Conservation (phyloP, 2,329 filamentous ascomycete genomes). For the Cladosporium sp. region DNA sequence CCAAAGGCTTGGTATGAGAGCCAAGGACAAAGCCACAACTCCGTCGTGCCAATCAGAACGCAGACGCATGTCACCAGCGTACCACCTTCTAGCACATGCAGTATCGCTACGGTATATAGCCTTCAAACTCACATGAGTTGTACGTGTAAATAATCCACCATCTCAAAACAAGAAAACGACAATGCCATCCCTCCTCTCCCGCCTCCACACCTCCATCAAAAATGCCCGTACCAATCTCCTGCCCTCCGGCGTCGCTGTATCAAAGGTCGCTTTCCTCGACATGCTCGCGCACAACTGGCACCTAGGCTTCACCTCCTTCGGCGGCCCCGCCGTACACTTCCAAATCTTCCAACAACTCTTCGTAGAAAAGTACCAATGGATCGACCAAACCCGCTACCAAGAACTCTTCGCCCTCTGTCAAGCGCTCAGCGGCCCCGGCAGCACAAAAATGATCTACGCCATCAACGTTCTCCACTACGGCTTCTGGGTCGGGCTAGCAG, state of each 20-base stretch:
- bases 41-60: background rate
- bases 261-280: slow-evolving; percentile 19
- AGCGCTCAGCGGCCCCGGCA: slow-evolving; percentile 65
- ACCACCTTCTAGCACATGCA: background rate
- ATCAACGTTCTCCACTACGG: slow-evolving; percentile 66
- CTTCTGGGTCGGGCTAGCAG: slow-evolving; percentile 57
- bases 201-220: background rate
- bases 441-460: slow-evolving; percentile 73
- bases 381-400: slow-evolving; percentile 70
- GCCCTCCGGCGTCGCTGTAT: slow-evolving; percentile 6
- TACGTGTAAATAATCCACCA: background rate
- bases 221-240: slow-evolving; percentile 10
- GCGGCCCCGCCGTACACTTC: slow-evolving; percentile 68
- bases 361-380: slow-evolving; percentile 60
- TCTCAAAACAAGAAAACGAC: background rate
- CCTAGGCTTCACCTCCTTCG: slow-evolving; percentile 29
- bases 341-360: slow-evolving; percentile 66
- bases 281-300: slow-evolving; percentile 29
- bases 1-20: background rate
- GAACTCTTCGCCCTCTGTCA: slow-evolving; percentile 71
- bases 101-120: background rate
- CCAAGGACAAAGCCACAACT: background rate
- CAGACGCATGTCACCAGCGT: background rate
- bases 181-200: background rate
- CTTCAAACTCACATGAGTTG: background rate